A percentile compares a stretch with the other conserved stretches of the same genome.
Evolutionary conservation across 768 basidiomycete species (phyloP).

Genomic region (Trametes meyenii): DNA sequence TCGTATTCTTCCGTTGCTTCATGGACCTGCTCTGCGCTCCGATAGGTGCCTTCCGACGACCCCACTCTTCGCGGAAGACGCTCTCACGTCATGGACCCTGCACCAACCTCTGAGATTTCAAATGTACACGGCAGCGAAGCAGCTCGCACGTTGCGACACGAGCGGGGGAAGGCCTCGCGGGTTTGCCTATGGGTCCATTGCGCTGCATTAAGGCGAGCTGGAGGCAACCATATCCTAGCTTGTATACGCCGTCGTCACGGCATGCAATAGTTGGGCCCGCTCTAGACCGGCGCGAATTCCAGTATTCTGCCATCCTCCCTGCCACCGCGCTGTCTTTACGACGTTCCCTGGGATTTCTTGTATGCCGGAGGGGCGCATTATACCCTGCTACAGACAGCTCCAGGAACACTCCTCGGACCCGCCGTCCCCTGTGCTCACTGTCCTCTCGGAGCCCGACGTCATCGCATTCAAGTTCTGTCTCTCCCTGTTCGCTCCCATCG

Average conservation of each 20-base stretch:
- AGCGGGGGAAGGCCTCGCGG: not conserved
- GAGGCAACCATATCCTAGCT: not conserved
- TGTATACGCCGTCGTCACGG: not conserved
- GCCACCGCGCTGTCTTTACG: not conserved
- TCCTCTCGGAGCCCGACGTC: too few species aligned
- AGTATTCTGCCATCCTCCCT: not conserved
- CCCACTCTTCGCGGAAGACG: not conserved
- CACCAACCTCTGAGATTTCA: not conserved
- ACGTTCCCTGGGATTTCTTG: not conserved
- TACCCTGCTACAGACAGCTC: too few species aligned
- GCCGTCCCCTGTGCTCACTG: too few species aligned
- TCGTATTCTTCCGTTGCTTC: not conserved
- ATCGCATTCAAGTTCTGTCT: too few species aligned
- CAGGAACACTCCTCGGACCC: too few species aligned
- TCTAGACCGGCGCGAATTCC: not conserved
- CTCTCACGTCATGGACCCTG: not conserved
- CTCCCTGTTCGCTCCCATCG: too few species aligned
- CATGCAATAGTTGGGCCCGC: not conserved
- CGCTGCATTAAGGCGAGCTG: not conserved
- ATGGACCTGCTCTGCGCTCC: constrained; percentile 2
- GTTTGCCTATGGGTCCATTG: not conserved
- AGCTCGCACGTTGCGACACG: not conserved
- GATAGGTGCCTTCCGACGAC: not conserved
- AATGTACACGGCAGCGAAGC: not conserved
- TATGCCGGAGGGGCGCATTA: too few species aligned